Evolutionary conservation across 345 rosid genomes (phyloP), one percentile per base, ranked within the genome.

Genomic region (Sonneratia alba): DNA sequence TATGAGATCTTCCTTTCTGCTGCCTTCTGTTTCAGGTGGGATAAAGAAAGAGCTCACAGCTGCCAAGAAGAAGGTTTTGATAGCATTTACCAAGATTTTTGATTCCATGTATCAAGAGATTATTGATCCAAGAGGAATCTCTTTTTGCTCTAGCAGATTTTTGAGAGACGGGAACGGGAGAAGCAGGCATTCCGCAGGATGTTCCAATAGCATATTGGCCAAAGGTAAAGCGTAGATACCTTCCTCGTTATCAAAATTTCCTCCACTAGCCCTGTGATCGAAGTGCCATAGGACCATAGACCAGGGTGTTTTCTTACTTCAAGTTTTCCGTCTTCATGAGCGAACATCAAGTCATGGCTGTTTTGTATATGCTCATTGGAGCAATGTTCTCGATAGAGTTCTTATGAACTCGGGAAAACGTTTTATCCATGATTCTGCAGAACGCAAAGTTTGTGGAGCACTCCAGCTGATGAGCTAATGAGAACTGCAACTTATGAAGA

Each of bases 11-110:
- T 19, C 11, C 5, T 7, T 8, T 21, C 9, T 62, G 32, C 32
- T 14, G 10, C 21, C 6, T 72, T 72, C 38, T 55, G 18, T 24
- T 79, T 79, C 96, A 94, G 98, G 80, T 78, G 96, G 92, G 47
- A 89, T 94, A 76, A 90, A 80, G 75, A 88, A 85, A 79, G 98
- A 91, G 82, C 90, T 91, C 77, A 84, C 81, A 45, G 89, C 85
- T 73, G 95, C 87, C 63, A 85, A 81, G 85, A 94, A 85, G 79
- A 94, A 88, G 98, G 98, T 42, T 9, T 64, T 5, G 84, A 74
- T 40, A 36, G 22, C 45, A 36, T 7, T 21, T 32, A 34, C 57
- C 32, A 27, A 57, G 22, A 21, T 67, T n/a, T 14, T 61, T 24
- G 8, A 22, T 48, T 19, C 19, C 7, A 13, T 27, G 22, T 18